A percentile compares a stretch with the other conserved stretches of the same genome.
Conservation (phyloP, 352 stramenopile genomes). For the Phytopythium aichiense region DNA sequence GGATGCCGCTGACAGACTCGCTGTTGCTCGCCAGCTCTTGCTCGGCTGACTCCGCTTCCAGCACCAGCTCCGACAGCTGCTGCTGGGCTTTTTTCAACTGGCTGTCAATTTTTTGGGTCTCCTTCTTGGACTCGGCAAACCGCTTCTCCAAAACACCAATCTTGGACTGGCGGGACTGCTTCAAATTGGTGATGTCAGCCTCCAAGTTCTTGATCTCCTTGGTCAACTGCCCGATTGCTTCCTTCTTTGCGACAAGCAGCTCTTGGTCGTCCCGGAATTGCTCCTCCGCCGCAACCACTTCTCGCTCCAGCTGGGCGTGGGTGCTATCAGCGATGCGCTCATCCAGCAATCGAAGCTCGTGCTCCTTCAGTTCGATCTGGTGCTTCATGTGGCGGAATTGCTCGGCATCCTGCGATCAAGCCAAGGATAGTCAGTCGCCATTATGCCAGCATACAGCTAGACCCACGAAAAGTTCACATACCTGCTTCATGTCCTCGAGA, state of each 20-base stretch:
- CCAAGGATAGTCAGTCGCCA: background rate
- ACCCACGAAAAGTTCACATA: slow-evolving; percentile 11
- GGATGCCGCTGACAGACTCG: slow-evolving; percentile 41
- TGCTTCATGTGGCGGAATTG: slow-evolving; percentile 71
- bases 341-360: slow-evolving; percentile 72
- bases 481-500: slow-evolving; percentile 69
- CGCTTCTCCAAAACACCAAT: slow-evolving; percentile 76
- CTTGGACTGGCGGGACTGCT: slow-evolving; percentile 74
- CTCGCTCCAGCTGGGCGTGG: slow-evolving; percentile 73
- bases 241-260: slow-evolving; percentile 53
- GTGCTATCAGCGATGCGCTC: slow-evolving; percentile 78
- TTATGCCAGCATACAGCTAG: background rate
- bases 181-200: slow-evolving; percentile 77
- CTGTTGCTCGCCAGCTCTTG: slow-evolving; percentile 60
- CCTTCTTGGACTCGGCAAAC: slow-evolving; percentile 72
- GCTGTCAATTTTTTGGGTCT: slow-evolving; percentile 54
- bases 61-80: slow-evolving; percentile 61
- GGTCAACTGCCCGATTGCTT: slow-evolving; percentile 72
- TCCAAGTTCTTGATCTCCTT: slow-evolving; percentile 71
- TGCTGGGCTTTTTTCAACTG: slow-evolving; percentile 65
- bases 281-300: slow-evolving; percentile 60
- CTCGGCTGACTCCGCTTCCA: slow-evolving; percentile 71
- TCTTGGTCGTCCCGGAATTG: slow-evolving; percentile 71
- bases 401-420: slow-evolving; percentile 44
- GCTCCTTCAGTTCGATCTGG: slow-evolving; percentile 81